phyloP scores from a whole-genome alignment of 2,329 filamentous ascomycete species.

The Claviceps quebecensis region DNA sequence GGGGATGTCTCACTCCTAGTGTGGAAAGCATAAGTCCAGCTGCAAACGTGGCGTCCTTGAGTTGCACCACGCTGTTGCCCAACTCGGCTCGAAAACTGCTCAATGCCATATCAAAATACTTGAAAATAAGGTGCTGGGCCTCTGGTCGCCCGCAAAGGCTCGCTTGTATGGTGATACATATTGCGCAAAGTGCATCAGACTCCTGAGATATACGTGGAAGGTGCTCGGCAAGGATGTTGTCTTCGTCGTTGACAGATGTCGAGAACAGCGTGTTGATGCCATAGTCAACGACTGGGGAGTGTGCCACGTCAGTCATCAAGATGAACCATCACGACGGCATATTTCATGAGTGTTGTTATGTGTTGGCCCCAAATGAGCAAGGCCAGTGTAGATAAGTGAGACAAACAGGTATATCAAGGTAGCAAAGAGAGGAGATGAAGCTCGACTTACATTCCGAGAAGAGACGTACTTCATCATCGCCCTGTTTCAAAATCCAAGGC shows the following conservation, averaged over 20 bases:
- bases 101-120: background rate
- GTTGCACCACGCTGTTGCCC: background rate
- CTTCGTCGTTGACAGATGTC: conserved; percentile 1
- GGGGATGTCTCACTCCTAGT: background rate
- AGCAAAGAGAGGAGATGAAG: background rate
- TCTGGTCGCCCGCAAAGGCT: background rate
- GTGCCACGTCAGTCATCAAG: background rate
- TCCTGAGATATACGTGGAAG: background rate
- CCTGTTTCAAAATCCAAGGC: background rate
- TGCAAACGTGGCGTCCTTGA: background rate
- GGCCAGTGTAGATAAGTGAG: no score
- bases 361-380: no score
- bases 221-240: background rate
- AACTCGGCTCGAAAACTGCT: background rate
- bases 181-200: background rate
- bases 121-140: background rate
- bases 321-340: no score
- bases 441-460: background rate
- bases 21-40: conserved; percentile 1
- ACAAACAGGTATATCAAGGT: background rate
- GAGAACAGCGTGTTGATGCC: background rate
- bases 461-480: background rate
- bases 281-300: background rate
- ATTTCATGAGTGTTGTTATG: no score
- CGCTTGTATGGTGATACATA: conserved; percentile 2